Conservation (phyloP, 2,329 filamentous ascomycete species). For the Sclerotinia sclerotiorum region DNA sequence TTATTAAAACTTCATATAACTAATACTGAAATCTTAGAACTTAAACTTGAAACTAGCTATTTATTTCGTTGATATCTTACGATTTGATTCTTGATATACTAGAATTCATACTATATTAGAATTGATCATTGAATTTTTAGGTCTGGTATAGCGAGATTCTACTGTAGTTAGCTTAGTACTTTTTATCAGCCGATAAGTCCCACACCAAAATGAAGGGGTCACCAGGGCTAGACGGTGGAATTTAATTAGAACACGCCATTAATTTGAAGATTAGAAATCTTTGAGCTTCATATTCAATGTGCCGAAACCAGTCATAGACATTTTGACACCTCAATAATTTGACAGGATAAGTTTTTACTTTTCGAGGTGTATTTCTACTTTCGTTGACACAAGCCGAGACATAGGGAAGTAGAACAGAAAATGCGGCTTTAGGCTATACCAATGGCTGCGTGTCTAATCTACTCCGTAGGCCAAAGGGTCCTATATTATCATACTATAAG, state of each 20-base stretch:
- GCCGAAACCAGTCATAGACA: neutral
- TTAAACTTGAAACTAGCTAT: no score
- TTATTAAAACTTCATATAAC: no score
- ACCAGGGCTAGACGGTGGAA: neutral
- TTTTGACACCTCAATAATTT: neutral
- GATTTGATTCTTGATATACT: no score
- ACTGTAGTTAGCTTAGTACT: neutral
- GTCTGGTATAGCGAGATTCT: no score
- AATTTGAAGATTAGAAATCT: neutral
- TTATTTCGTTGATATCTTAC: no score
- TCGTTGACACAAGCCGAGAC: neutral
- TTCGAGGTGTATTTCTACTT: neutral
- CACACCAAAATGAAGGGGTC: constrained; percentile 9
- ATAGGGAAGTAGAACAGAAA: neutral
- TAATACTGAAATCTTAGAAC: no score
- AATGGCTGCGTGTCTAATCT: neutral
- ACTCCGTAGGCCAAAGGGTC: neutral
- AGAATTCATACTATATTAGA: no score
- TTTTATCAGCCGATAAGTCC: neutral
- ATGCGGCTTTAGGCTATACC: neutral
- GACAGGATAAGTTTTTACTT: neutral
- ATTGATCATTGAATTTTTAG: no score
- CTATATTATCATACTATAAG: neutral
- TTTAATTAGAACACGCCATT: neutral
- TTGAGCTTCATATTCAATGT: neutral